phyloP scores from a whole-genome alignment of 139 green algal genomes.

The Chlorella sp. region DNA sequence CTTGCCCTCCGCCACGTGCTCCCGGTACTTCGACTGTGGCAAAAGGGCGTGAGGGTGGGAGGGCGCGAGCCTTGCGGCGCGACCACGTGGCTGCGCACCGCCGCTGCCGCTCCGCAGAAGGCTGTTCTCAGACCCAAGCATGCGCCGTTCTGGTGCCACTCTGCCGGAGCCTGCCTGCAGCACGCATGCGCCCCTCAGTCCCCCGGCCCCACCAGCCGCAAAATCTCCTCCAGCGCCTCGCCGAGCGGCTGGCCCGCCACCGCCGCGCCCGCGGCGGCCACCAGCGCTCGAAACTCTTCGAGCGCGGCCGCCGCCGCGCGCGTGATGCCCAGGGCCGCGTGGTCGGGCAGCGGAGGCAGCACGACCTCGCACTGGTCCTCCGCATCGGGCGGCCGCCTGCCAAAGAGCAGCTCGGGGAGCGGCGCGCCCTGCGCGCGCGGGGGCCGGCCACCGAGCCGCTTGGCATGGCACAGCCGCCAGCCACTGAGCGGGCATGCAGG shows the following conservation, averaged over 20 bases:
- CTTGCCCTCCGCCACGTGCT: no score
- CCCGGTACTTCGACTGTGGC: no score
- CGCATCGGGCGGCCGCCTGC: neutral
- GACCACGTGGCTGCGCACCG: no score
- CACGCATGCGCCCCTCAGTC: neutral
- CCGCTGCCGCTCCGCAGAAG: no score
- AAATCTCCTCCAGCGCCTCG: constrained; percentile 10
- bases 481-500: no score
- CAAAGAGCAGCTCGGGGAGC: constrained; percentile 13
- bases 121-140: no score
- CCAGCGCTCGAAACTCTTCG: constrained; percentile 25
- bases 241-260: constrained; percentile 12
- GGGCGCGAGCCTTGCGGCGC: no score
- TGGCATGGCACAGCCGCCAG: no score
- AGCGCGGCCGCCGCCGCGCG: constrained; percentile 11
- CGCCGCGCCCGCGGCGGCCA: constrained; percentile 1
- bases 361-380: neutral
- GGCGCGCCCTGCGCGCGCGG: neutral
- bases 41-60: no score
- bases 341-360: constrained; percentile 21
- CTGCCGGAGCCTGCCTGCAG: no score
- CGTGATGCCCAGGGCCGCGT: constrained; percentile 31
- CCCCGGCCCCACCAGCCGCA: constrained; percentile 6
- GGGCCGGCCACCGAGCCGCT: no score
- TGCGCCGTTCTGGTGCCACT: no score